Evolutionary conservation across 2,329 filamentous ascomycete species (phyloP), one percentile per base, ranked within the genome.

Genomic region (Diaporthe capsici): DNA sequence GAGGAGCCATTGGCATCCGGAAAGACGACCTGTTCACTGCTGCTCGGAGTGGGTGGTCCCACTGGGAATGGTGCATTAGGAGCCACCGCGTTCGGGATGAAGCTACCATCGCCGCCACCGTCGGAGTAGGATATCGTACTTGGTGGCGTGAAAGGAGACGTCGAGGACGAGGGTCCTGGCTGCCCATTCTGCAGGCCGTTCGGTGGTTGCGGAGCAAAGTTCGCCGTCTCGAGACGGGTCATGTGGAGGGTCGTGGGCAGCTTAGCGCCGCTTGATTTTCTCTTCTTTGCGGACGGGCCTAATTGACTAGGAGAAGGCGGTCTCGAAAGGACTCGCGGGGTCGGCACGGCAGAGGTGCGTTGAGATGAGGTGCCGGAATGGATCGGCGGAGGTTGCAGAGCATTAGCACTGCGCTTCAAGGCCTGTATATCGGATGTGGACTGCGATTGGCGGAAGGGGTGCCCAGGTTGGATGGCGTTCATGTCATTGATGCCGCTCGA

Each of bases 221-320:
- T 60, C 67, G 84, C 86, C 2, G 91, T 92, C 79, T 97, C 94
- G 49, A 97, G 87, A 73, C 92, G 92, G 2, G 95, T 98, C 95
- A 98, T 98, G 10, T 93, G 90, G 79, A 98, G 84, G 22, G 91
- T 92, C 25, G 90, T 92, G 0, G 95, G 94, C 20, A 97, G 86
- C 82, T 94, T 94, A 47, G 91, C 90, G 55, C 89, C 89, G 82
- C 93, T 95, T 8, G 93, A 92, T 83, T 98, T 98, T 77, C 95
- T 90, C 85, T 95, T 95, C 87, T 97, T 98, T 58, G 91, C 89
- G 47, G 88, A 88, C 2, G 94, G 94, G 1, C 92, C 93, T 44
- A 88, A 85, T 71, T 92, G 88, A 20, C 88, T 90, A 1, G 95
- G 94, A 1, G 95, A 97, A 7, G 91, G 89, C 78, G 95, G 94